A percentile compares a stretch with the other conserved stretches of the same genome.
phyloP scores from a whole-genome alignment of 768 basidiomycete species.

The Gymnopilus junonius region DNA sequence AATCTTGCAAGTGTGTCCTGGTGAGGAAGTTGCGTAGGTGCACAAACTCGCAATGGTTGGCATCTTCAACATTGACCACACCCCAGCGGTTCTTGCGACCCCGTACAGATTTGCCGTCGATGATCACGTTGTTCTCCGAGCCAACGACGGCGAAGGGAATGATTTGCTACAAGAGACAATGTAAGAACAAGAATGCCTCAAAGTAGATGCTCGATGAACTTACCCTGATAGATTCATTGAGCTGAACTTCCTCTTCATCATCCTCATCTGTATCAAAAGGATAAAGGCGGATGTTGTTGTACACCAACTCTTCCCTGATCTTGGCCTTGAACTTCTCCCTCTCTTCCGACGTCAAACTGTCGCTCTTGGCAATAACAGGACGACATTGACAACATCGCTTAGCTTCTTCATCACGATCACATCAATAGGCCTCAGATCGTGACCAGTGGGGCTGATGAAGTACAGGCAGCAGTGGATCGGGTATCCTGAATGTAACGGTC shows the following conservation, averaged over 20 bases:
- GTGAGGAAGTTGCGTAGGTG: conserved; percentile 97
- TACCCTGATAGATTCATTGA: conserved; percentile 91
- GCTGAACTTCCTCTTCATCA: conserved; percentile 88
- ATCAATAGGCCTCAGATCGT: conserved; percentile 94
- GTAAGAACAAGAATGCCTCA: background rate
- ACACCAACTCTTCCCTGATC: conserved; percentile 92
- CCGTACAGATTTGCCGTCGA: conserved; percentile 94
- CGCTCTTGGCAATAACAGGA: conserved; percentile 99
- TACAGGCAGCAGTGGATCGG: conserved; percentile 98
- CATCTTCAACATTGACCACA: conserved; percentile 97
- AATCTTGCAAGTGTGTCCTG: conserved; percentile 95
- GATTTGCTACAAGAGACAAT: conserved; percentile 64
- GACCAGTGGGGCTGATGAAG: conserved; percentile 99
- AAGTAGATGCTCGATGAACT: conserved; percentile 29
- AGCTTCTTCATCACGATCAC: conserved; percentile 99
- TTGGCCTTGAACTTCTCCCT: conserved; percentile 91
- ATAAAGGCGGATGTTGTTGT: conserved; percentile 93
- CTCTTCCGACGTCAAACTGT: conserved; percentile 93
- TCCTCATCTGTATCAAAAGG: conserved; percentile 97
- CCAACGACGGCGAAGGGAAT: conserved; percentile 98
- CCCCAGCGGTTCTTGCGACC: conserved; percentile 99
- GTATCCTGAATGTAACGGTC: conserved; percentile 99
- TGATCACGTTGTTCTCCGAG: conserved; percentile 94
- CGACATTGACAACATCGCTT: conserved; percentile 98
- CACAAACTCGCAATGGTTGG: conserved; percentile 97